phyloP scores from a whole-genome alignment of 192 early-diverging fungal species.

The Tieghemiomyces parasiticus region DNA sequence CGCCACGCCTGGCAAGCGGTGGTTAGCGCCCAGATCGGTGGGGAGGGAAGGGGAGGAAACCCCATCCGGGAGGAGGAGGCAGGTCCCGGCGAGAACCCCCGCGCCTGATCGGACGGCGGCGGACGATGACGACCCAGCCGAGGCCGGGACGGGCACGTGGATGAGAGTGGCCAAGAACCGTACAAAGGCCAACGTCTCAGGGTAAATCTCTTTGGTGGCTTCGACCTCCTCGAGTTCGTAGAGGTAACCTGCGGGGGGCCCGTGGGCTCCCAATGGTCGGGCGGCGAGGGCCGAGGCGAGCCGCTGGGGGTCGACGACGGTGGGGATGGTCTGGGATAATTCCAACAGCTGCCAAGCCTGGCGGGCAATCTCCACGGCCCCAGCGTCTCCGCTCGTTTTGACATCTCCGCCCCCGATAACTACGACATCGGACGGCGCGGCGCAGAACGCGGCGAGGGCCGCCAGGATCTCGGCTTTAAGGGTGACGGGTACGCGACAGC shows the following conservation, averaged over 20 bases:
- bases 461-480: slow-evolving; percentile 71
- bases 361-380: slow-evolving; percentile 35
- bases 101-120: too few relatives aligned
- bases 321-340: slow-evolving; percentile 45
- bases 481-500: slow-evolving; percentile 53
- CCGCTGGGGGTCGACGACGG: slow-evolving; percentile 14
- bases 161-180: slow-evolving; percentile 52
- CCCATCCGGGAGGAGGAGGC: slow-evolving; percentile 1
- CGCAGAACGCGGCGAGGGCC: slow-evolving; percentile 69
- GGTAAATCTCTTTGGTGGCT: slow-evolving; percentile 56
- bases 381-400: too few relatives aligned
- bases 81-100: too few relatives aligned
- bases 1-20: slow-evolving; percentile 55
- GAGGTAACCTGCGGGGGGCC: slow-evolving; percentile 30
- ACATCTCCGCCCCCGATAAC: too few relatives aligned
- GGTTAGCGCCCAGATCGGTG: slow-evolving; percentile 39
- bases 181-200: slow-evolving; percentile 76
- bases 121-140: slow-evolving; percentile 12
- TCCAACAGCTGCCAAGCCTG: slow-evolving; percentile 75
- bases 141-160: slow-evolving; percentile 28
- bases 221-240: slow-evolving; percentile 78
- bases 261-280: neutral
- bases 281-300: neutral
- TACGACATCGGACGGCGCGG: slow-evolving; percentile 22
- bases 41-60: slow-evolving; percentile 31